Conservation (phyloP, 139 green algal genomes). For the Pedinophyceae sp. region DNA sequence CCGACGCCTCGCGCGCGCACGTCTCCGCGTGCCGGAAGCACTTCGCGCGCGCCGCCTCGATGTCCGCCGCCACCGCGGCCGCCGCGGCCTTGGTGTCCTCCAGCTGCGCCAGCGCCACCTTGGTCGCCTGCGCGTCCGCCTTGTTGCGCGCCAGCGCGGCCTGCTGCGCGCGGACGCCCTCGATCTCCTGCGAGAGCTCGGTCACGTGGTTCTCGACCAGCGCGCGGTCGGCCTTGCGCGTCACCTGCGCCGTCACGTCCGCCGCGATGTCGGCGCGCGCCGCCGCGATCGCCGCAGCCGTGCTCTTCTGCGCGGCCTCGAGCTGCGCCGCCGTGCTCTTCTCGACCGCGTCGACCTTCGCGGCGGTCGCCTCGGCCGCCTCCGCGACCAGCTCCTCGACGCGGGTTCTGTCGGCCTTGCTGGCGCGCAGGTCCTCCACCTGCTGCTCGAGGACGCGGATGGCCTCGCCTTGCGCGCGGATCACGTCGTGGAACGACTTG, state of each 20-base stretch:
- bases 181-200: slow-evolving; percentile 11
- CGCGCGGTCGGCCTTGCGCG: slow-evolving; percentile 10
- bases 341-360: no score
- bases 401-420: background rate
- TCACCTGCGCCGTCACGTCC: no score
- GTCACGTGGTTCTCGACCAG: slow-evolving; percentile 3
- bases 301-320: no score
- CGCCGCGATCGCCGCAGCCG: background rate
- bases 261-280: no score
- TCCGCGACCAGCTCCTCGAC: slow-evolving; percentile 5
- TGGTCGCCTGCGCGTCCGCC: slow-evolving; percentile 4
- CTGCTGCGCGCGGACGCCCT: no score
- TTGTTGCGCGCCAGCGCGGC: background rate
- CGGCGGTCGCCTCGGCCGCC: background rate
- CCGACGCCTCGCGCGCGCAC: background rate
- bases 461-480: no score
- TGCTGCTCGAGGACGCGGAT: slow-evolving; percentile 4
- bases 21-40: slow-evolving; percentile 1
- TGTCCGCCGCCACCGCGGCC: no score
- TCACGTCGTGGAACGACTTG: slow-evolving; percentile 35
- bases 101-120: no score
- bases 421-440: no score
- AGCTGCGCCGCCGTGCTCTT: background rate
- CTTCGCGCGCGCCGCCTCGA: no score
- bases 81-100: no score